Evolutionary conservation across 495 filamentous ascomycete species (phyloP), one percentile per base, ranked within the genome.

Genomic region (Cetradonia linearis): DNA sequence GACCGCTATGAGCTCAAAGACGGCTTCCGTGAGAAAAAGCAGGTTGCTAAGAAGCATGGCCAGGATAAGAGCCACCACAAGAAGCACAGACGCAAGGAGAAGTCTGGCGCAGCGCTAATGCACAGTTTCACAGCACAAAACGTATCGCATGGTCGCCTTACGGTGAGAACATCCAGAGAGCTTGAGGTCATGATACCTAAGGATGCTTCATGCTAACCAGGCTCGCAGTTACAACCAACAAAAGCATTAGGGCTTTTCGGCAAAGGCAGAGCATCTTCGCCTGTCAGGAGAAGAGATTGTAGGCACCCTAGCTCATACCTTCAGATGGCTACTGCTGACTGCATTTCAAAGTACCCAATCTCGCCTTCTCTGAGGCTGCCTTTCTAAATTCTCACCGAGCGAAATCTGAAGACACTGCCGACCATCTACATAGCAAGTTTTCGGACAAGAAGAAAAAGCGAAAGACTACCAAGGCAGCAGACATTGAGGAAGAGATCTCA

Each of bases 331-430:
- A 42, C 59, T 61, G 10, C 60, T 30, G 44, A 27, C 16, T 23
- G 47, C 23, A 8, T 25, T 11, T 37, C 23, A 9, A 65, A 86
- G 83, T 86, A 47, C 76, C 81, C 34, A 81, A 87, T 65, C 75
- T 86, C 47, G 73, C 79, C 1, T 91, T 88, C 68, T 85, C 81
- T 1, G 81, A 87, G 63, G 83, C 85, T 74, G 74, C 75, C 18
- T 88, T 89, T 64, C 76, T 87, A 13, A 68, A 72, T 40, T 68
- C 71, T 58, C 69, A 68, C 11, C 68, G 65, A 63, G 65, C 66
- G n/a, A 49, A 48, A n/a, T 23, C n/a, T 7, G 33, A 60, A 23
- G 62, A 66, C n/a, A 44, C 9, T 9, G 30, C 18, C 6, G 30
- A 54, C 55, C 14, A 48, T 47, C 20, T 28, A 10, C 33, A 44